Evolutionary conservation across 495 filamentous ascomycete species (phyloP).

Genomic region (Darksidea phi): DNA sequence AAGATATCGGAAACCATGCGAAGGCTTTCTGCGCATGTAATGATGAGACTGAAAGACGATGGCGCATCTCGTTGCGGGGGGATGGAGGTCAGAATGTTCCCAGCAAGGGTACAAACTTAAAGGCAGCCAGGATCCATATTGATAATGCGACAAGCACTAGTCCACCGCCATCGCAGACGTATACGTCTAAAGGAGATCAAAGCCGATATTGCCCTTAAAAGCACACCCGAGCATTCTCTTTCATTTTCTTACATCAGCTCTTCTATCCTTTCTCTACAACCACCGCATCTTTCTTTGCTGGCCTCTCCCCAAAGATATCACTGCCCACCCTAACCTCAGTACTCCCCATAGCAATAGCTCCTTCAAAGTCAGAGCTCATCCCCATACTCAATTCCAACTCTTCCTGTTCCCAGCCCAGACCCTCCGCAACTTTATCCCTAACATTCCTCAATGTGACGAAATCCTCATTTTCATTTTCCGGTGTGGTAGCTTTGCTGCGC

Average conservation of each 20-base stretch:
- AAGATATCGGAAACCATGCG: no score
- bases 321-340: constrained; percentile 93
- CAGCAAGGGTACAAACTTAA: no score
- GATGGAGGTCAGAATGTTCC: no score
- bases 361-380: constrained; percentile 96
- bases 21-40: no score
- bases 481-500: constrained; percentile 64
- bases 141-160: no score
- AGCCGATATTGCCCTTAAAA: no score
- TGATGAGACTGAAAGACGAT: no score
- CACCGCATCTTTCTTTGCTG: constrained; percentile 68
- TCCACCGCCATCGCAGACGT: no score
- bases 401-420: constrained; percentile 50
- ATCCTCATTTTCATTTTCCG: constrained; percentile 85
- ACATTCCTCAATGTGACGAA: constrained; percentile 68
- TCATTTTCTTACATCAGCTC: not conserved
- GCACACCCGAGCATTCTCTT: not conserved
- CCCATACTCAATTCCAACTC: constrained; percentile 69
- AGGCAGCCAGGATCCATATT: no score
- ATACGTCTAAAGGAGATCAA: no score
- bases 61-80: no score
- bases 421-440: constrained; percentile 60
- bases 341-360: constrained; percentile 78
- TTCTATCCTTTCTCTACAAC: constrained; percentile 41
- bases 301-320: constrained; percentile 84